phyloP scores from a whole-genome alignment of 805 yeast genomes.

The Candida tibetensis region DNA sequence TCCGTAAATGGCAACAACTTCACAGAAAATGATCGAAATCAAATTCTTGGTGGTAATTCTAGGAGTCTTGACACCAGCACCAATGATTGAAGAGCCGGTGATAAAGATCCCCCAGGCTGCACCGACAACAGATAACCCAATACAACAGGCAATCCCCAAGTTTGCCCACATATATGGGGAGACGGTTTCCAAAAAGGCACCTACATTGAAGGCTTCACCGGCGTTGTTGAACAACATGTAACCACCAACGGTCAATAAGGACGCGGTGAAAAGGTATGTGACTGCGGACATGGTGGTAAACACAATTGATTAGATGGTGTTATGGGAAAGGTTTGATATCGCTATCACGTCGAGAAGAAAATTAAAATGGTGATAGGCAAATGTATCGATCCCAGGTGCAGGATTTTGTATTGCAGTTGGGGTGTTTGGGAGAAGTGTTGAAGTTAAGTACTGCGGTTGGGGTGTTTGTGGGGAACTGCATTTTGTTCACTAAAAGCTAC shows the following conservation, averaged over 20 bases:
- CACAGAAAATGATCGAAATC: slow-evolving; percentile 96
- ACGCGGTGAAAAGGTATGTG: slow-evolving; percentile 26
- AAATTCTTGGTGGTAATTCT: slow-evolving; percentile 95
- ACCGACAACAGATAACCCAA: slow-evolving; percentile 92
- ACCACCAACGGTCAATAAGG: slow-evolving; percentile 43
- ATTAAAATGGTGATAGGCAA: not conserved
- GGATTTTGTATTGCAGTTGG: too few species aligned
- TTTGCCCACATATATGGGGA: slow-evolving; percentile 98
- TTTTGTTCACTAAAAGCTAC: too few species aligned
- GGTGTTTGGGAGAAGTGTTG: too few species aligned
- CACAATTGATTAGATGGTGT: not conserved
- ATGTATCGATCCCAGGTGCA: too few species aligned
- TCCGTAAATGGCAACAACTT: slow-evolving; percentile 98
- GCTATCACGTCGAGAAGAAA: not conserved
- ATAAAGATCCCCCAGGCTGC: slow-evolving; percentile 99
- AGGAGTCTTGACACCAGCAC: slow-evolving; percentile 98
- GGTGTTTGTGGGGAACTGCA: too few species aligned
- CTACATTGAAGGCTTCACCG: slow-evolving; percentile 90
- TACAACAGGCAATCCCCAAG: slow-evolving; percentile 84
- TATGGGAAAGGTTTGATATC: not conserved
- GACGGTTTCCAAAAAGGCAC: slow-evolving; percentile 75
- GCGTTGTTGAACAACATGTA: slow-evolving; percentile 83
- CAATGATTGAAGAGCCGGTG: slow-evolving; percentile 90
- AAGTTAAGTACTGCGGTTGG: too few species aligned
- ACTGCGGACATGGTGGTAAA: slow-evolving; percentile 9